Evolutionary conservation across 2,329 filamentous ascomycete species (phyloP), one percentile per base, ranked within the genome.

Genomic region (Botrytis elliptica): DNA sequence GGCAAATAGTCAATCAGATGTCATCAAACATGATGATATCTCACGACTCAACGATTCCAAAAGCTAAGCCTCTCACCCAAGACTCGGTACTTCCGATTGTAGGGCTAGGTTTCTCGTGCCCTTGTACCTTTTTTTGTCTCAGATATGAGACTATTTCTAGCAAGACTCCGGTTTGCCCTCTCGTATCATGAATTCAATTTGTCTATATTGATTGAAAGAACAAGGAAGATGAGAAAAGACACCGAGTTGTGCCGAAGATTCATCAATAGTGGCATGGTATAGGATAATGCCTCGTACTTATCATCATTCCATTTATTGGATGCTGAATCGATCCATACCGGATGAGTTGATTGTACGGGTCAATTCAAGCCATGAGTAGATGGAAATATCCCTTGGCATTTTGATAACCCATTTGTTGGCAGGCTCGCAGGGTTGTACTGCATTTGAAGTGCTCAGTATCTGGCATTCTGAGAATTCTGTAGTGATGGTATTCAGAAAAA

Each of bases 251-350:
- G 9, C 67, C 38, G 67, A 70, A 44, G 67, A 70, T n/a, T 62
- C 67, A 62, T 62, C 38, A 62, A 62, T n/a, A 62, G 67, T 70
- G 67, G 52, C 29, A 70, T 55, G 46, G 36, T 55, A 57, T 68
- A n/a, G 10, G 42, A 22, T 49, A 7, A 7, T 25, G 12, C 18
- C 9, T 65, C n/a, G 63, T 36, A 49, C 42, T 55, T 49, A 10
- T 65, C 63, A 65, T 25, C 29, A 33, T 36, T 49, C 42, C 22
- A 42, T 66, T 25, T 16, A 49, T 49, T 36, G 63, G 42, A 18
- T 66, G 29, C 42, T 66, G 29, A 49, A 49, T 66, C 29, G 12
- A 20, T 49, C 29, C 40, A 44, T 20, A 67, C 33, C 18, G 14
- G 46, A 55, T 55, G 22, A 40, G 42, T 25, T 40, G 25, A 18